Evolutionary conservation across 2,329 filamentous ascomycete species (phyloP), one percentile per base, ranked within the genome.

Genomic region (Fusarium drepaniforme): DNA sequence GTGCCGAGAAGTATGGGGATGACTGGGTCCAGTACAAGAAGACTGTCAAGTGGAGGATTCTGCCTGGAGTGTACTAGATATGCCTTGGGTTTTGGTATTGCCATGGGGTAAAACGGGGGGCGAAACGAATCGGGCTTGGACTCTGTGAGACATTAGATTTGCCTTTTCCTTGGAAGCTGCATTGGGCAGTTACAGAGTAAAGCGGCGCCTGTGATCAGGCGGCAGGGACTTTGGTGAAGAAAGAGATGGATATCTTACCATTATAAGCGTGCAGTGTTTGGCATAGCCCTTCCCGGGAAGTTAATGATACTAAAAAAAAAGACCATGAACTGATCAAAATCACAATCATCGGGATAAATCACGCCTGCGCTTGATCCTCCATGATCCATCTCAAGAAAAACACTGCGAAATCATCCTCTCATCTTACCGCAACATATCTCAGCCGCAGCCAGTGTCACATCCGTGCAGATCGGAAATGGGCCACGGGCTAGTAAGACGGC

Each of bases 1-100:
- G 96, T 81, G 87, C 89, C 66, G 89, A 89, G 78, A 98, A 98
- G 87, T 98, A 98, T 81, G 95, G 95, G 6, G 91, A 91, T 73
- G 94, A 97, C 79, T 98, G 96, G 95, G 91, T 94, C 66, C 89
- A 91, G 83, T 98, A 98, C 82, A 94, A 93, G 83, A 90, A 90
- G 82, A 88, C 90, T 75, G 96, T 98, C 28, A 90, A 86, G 71
- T 97, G 90, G 83, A 90, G 92, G 78, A 96, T 98, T 69, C 83
- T 98, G 40, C 96, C 96, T 4, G 93, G 93, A 9, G 84, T 98
- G 0, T 78, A 78, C 40, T 78, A 70, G 46, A 12, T 30, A 30
- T 30, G 28, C 9, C 9, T 5, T 28, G 23, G 4, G 44, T 16
- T 4, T 28, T 18, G 23, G 9, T 8, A 16, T 25, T 18, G 15